Conservation (phyloP, 257 asterid species). For the Handroanthus guayacan region DNA sequence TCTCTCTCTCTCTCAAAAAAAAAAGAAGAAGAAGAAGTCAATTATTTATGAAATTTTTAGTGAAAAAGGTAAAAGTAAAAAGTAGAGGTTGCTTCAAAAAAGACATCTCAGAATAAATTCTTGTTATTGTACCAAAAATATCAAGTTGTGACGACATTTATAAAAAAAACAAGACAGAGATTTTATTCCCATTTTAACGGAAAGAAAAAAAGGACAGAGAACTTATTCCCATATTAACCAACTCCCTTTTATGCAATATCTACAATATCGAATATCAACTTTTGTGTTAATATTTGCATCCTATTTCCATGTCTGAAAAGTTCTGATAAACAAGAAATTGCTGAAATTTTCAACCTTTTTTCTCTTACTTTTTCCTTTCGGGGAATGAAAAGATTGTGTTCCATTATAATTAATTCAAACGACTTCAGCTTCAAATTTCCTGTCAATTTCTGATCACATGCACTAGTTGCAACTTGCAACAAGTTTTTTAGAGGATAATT, state of each 20-base stretch:
- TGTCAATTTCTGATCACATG: too few relatives aligned
- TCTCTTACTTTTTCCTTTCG: neutral
- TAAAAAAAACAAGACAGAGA: neutral
- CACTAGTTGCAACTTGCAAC: too few relatives aligned
- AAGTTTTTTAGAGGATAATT: too few relatives aligned
- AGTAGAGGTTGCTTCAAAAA: conserved; percentile 2
- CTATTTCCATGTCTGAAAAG: too few relatives aligned
- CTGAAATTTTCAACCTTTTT: neutral
- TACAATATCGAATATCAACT: neutral
- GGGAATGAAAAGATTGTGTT: too few relatives aligned
- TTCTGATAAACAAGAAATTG: neutral
- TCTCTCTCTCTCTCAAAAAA: too few relatives aligned
- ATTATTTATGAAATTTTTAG: neutral
- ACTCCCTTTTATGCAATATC: neutral
- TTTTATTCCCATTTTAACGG: too few relatives aligned
- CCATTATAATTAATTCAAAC: too few relatives aligned
- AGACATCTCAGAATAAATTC: conserved; percentile 26
- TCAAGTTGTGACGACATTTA: too few relatives aligned
- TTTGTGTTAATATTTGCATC: neutral
- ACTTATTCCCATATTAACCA: neutral
- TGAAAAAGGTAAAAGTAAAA: neutral
- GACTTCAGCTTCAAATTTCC: too few relatives aligned
- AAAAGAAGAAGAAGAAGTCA: too few relatives aligned
- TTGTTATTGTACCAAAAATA: neutral
- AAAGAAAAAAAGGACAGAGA: too few relatives aligned